Evolutionary conservation across 2,329 filamentous ascomycete genomes (phyloP).

Genomic region (Cryphonectria carpinicola): DNA sequence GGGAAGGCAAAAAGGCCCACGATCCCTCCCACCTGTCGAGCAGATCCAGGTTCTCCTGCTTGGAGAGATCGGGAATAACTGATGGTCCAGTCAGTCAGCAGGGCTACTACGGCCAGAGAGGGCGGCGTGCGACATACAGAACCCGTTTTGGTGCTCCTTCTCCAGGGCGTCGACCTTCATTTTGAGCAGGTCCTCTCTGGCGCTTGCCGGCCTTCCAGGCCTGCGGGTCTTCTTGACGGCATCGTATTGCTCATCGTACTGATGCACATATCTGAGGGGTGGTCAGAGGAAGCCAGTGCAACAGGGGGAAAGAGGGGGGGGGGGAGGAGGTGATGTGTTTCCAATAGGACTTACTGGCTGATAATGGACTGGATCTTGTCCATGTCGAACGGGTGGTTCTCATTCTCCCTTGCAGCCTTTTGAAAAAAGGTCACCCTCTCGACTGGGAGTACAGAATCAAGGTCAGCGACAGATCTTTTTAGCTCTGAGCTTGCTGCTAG

Average conservation of each 20-base stretch:
- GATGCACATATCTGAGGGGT: conserved; percentile 61
- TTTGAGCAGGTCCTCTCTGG: conserved; percentile 76
- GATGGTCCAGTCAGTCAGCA: conserved; percentile 33
- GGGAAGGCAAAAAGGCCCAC: conserved; percentile 77
- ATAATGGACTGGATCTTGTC: conserved; percentile 65
- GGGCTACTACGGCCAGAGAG: neutral
- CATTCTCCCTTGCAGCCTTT: conserved; percentile 60
- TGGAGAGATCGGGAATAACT: conserved; percentile 77
- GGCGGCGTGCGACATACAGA: conserved; percentile 60
- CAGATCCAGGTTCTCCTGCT: conserved; percentile 64
- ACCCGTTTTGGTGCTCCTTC: conserved; percentile 82
- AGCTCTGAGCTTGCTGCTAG: neutral
- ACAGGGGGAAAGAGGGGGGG: neutral
- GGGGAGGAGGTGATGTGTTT: neutral
- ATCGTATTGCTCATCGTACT: conserved; percentile 72
- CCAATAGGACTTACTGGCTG: conserved; percentile 53
- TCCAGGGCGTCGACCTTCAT: conserved; percentile 71
- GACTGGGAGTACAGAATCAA: conserved; percentile 49
- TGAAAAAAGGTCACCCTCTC: conserved; percentile 74
- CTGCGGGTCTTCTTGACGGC: conserved; percentile 70
- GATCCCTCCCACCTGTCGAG: conserved; percentile 79
- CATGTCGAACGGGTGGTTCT: conserved; percentile 53
- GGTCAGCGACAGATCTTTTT: neutral
- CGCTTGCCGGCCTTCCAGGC: conserved; percentile 76
- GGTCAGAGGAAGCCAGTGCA: conserved; percentile 15